Evolutionary conservation across 306 rosid genomes (phyloP).

Genomic region (Luffa acutangula): DNA sequence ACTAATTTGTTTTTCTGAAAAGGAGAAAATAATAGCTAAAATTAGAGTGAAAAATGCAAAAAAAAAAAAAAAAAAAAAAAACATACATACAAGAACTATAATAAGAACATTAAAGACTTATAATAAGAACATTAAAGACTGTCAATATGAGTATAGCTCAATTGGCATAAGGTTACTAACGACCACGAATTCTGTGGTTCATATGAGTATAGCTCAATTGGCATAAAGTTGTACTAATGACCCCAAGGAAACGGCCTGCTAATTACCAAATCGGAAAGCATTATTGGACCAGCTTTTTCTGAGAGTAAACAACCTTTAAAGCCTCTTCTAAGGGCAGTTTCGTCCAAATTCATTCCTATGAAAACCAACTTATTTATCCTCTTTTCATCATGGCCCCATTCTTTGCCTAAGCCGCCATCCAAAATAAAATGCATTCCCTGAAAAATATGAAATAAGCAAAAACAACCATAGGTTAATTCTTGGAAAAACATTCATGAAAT

Average conservation of each 20-base stretch:
- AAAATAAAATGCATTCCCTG: conserved; percentile 89
- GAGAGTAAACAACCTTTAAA: conserved; percentile 66
- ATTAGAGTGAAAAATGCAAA: background rate
- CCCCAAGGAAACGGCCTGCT: too few species aligned
- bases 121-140: too few species aligned
- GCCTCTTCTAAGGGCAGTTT: conserved; percentile 67
- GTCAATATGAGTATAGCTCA: too few species aligned
- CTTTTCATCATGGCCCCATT: conserved; percentile 69
- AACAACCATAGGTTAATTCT: background rate
- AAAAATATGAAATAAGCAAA: conserved; percentile 1
- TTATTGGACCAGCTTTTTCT: background rate
- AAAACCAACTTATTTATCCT: conserved; percentile 79
- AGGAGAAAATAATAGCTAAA: background rate
- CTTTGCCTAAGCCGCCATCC: conserved; percentile 70
- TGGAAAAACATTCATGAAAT: background rate
- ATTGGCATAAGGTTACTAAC: too few species aligned
- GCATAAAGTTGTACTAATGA: too few species aligned
- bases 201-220: too few species aligned
- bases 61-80: too few species aligned
- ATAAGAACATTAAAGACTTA: background rate
- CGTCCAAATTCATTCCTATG: conserved; percentile 84
- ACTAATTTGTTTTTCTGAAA: too few species aligned
- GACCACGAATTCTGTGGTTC: too few species aligned
- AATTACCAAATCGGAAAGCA: background rate
- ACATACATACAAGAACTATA: background rate